Conservation (phyloP, 352 stramenopile species). For the Phytophthora rubi region DNA sequence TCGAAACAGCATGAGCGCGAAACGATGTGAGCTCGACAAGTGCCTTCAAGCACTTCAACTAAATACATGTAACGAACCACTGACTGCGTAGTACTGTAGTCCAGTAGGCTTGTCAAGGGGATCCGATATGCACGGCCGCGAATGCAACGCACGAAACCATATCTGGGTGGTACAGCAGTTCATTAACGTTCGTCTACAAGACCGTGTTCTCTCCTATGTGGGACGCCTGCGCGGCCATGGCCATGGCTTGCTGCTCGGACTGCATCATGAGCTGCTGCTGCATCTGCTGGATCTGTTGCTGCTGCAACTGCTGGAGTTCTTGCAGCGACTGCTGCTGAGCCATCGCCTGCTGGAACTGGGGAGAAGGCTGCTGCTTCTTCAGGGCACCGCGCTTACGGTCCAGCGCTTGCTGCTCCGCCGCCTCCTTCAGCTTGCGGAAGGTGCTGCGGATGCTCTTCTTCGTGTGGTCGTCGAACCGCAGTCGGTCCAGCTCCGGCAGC, state of each 20-base stretch:
- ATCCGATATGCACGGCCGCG: slow-evolving; percentile 1
- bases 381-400: slow-evolving; percentile 38
- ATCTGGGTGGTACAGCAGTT: not conserved
- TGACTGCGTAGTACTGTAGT: not conserved
- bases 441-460: slow-evolving; percentile 64
- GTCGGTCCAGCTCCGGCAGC: slow-evolving; percentile 57
- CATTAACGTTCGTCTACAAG: slow-evolving; percentile 23
- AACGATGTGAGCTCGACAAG: no score
- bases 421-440: slow-evolving; percentile 60
- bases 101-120: not conserved
- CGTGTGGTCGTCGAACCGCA: slow-evolving; percentile 63
- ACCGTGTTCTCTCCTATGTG: slow-evolving; percentile 39
- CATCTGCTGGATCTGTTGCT: slow-evolving; percentile 37
- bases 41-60: no score
- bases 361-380: slow-evolving; percentile 31
- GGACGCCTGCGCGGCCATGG: slow-evolving; percentile 27
- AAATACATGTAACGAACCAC: not conserved
- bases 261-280: slow-evolving; percentile 45
- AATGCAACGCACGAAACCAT: slow-evolving; percentile 24
- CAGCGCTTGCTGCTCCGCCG: slow-evolving; percentile 40
- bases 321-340: slow-evolving; percentile 15
- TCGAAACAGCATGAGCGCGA: no score
- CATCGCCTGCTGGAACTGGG: slow-evolving; percentile 13
- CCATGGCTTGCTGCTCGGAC: slow-evolving; percentile 26
- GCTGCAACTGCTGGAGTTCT: slow-evolving; percentile 36